Conservation (phyloP, 352 stramenopile species). For the Globisporangium apiculatum region DNA sequence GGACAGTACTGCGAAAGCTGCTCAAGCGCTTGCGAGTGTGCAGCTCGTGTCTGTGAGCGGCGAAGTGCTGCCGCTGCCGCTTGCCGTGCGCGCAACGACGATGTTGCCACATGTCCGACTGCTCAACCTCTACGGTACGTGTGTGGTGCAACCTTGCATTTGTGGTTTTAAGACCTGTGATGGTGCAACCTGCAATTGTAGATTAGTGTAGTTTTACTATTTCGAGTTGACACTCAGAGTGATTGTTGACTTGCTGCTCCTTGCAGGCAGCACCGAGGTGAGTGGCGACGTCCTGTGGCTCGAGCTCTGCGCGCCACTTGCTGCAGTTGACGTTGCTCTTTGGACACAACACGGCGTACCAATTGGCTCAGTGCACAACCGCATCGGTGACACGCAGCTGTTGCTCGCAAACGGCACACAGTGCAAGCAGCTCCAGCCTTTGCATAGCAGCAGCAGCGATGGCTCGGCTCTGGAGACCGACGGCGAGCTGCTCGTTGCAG, state of each 20-base stretch:
- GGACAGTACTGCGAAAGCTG: not conserved
- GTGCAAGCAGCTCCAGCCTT: too few relatives aligned
- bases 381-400: constrained; percentile 22
- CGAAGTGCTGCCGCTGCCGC: constrained; percentile 25
- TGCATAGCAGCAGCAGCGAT: not conserved
- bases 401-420: constrained; percentile 8
- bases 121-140: constrained; percentile 55
- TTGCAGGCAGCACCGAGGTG: constrained; percentile 47
- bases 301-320: constrained; percentile 21
- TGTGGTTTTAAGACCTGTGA: not conserved
- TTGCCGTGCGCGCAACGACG: constrained; percentile 15
- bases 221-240: too few relatives aligned
- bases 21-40: constrained; percentile 14
- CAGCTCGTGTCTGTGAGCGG: constrained; percentile 45
- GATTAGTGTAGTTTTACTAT: too few relatives aligned
- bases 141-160: not conserved
- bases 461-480: not conserved
- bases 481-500: constrained; percentile 33
- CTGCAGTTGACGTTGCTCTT: constrained; percentile 4
- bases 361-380: constrained; percentile 21
- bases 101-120: constrained; percentile 24
- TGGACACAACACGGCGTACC: constrained; percentile 38
- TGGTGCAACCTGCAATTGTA: too few relatives aligned
- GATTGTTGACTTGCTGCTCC: not conserved
- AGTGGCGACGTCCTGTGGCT: constrained; percentile 52